Base-by-base conservation (phyloP, 2,329 filamentous ascomycete species). In the Coleophoma crateriformis region DNA sequence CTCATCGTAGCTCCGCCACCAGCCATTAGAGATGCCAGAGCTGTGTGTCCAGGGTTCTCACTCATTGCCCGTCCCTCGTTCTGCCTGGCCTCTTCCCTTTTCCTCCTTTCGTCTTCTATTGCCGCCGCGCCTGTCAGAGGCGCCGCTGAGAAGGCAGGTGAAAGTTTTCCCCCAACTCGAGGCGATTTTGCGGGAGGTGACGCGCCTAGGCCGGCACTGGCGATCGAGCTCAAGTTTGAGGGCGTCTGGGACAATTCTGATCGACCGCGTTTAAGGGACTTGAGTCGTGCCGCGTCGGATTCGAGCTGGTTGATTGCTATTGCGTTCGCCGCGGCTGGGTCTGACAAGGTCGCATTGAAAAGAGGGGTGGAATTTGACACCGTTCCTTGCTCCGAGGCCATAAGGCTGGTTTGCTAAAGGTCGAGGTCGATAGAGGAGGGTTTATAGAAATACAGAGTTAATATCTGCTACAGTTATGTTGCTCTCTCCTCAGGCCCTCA, bases 31-130 rank as follows among this genome's bases (percentile, higher is more conserved):
- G 77, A 76, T 19, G 73, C 70, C 32, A 83, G 66, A 33, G 72
- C 76, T 51, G 69, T 73, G 47, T 79, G 77, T n/a, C 71, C 70
- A 17, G 77, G 74, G 48, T 79, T 79, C 38, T 80, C 76, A 61
- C 71, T 79, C 45, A 69, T 72, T 34, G 70, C 71, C 46, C 50
- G 43, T 20, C 49, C 45, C 34, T 71, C 69, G 46, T 66, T 64
- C 47, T 63, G 67, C 40, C 69, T 66, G 35, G 71, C 69, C 47
- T 75, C 71, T 59, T 77, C 73, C 52, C 71, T 69, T 55, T 70
- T 71, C 44, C 71, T 71, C 54, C 71, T 71, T 60, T 79, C 73
- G 61, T 81, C 78, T 55, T 77, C 76, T 35, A 79, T 64, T 46
- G 76, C 77, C 49, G 74, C 76, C 34, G 76, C 76, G 54, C 72